Conservation (phyloP, 768 basidiomycete genomes). For the Psilocybe cyanescens region DNA sequence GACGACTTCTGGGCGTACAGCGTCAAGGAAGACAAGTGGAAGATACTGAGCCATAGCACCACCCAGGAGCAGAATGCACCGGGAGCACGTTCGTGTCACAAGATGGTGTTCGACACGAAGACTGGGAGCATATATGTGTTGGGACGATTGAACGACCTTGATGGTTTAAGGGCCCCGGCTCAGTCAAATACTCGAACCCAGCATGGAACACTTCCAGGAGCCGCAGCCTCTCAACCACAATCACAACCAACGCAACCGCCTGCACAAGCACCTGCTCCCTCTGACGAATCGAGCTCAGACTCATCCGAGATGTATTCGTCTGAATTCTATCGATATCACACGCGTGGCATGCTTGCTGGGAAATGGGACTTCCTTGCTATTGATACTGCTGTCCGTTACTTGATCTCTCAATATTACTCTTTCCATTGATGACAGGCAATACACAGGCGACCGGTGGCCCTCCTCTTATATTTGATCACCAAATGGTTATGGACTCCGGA, state of each 20-base stretch:
- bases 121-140: conserved; percentile 73
- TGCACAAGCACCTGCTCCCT: neutral
- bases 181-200: neutral
- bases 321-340: conserved; percentile 81
- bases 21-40: conserved; percentile 64
- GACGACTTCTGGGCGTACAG: conserved; percentile 83
- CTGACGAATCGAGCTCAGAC: conserved; percentile 3
- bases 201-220: neutral
- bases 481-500: conserved; percentile 78
- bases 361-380: conserved; percentile 74
- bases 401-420: neutral
- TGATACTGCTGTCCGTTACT: conserved; percentile 62
- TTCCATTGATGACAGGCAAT: neutral
- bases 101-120: conserved; percentile 79
- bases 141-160: conserved; percentile 67
- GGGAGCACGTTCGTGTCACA: conserved; percentile 75
- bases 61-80: conserved; percentile 66
- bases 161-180: conserved; percentile 32
- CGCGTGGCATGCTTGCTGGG: conserved; percentile 59
- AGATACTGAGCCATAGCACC: conserved; percentile 57
- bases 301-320: conserved; percentile 45
- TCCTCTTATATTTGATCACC: conserved; percentile 77
- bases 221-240: neutral
- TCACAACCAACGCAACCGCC: neutral
- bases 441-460: conserved; percentile 67